phyloP scores from a whole-genome alignment of 2,329 filamentous ascomycete genomes.

The Juglanconis oblonga region DNA sequence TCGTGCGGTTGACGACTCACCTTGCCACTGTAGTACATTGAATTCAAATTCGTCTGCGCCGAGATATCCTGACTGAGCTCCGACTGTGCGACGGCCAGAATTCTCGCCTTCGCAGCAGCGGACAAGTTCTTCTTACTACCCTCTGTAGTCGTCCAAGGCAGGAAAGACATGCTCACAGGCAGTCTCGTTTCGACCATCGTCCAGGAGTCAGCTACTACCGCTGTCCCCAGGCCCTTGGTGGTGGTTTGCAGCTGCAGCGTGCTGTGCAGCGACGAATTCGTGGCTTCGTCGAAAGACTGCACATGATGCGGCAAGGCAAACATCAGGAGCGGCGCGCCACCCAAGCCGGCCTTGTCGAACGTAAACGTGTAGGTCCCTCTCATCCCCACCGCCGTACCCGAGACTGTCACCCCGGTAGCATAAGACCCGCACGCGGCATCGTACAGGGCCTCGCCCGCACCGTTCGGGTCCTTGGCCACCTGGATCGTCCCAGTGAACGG shows the following conservation, averaged over 20 bases:
- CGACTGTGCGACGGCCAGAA: constrained; percentile 60
- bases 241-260: constrained; percentile 69
- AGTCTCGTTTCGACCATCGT: constrained; percentile 73
- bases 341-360: constrained; percentile 69
- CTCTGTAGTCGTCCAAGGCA: constrained; percentile 66
- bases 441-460: constrained; percentile 63
- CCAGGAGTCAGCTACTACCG: constrained; percentile 71
- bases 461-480: constrained; percentile 70
- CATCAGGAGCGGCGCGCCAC: constrained; percentile 66
- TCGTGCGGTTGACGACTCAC: constrained; percentile 42
- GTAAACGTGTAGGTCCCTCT: constrained; percentile 70
- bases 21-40: constrained; percentile 93
- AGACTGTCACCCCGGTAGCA: constrained; percentile 60
- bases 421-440: constrained; percentile 77
- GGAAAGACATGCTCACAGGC: constrained; percentile 71
- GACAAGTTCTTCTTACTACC: constrained; percentile 47
- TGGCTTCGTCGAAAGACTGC: constrained; percentile 64
- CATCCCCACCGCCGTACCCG: constrained; percentile 57
- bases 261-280: constrained; percentile 47
- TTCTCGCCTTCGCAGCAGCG: constrained; percentile 52
- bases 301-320: constrained; percentile 87
- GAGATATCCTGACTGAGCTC: constrained; percentile 77
- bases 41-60: constrained; percentile 71
- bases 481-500: constrained; percentile 79
- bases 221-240: constrained; percentile 78